Evolutionary conservation across 2,329 filamentous ascomycete genomes (phyloP).

Genomic region (Penicillium sp.): DNA sequence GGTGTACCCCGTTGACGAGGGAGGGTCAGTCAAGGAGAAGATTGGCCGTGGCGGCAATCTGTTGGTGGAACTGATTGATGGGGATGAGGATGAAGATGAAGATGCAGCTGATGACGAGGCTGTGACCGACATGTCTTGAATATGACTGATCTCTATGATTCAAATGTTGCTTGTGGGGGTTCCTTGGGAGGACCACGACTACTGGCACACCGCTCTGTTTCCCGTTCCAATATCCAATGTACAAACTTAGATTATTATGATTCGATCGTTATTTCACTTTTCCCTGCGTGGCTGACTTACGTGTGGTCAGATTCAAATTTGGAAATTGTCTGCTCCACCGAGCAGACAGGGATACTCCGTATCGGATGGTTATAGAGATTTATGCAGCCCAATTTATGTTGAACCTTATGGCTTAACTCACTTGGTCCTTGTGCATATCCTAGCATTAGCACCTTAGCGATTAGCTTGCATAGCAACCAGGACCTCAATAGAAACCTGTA

Average conservation of each 20-base stretch:
- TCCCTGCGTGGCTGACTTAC: background rate
- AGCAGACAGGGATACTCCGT: background rate
- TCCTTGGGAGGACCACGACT: background rate
- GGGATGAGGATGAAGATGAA: slow-evolving; percentile 47
- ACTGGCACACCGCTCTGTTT: background rate
- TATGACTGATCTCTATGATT: background rate
- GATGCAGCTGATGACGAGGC: slow-evolving; percentile 37
- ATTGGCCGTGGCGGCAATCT: slow-evolving; percentile 79
- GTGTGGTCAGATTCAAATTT: background rate
- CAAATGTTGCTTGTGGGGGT: background rate
- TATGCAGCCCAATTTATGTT: too few relatives aligned
- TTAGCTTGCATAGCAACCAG: too few relatives aligned
- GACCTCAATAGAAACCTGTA: background rate
- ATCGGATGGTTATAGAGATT: too few relatives aligned
- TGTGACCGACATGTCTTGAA: slow-evolving; percentile 2
- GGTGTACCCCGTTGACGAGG: slow-evolving; percentile 62
- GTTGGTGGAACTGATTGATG: slow-evolving; percentile 65
- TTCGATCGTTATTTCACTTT: background rate
- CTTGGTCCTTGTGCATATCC: too few relatives aligned
- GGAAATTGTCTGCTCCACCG: background rate
- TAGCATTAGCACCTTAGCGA: too few relatives aligned
- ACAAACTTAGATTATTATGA: background rate
- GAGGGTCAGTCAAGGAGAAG: slow-evolving; percentile 58
- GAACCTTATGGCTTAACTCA: too few relatives aligned
- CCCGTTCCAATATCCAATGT: background rate